phyloP scores from a whole-genome alignment of 2,329 filamentous ascomycete species.

The Cladosporium sp. region DNA sequence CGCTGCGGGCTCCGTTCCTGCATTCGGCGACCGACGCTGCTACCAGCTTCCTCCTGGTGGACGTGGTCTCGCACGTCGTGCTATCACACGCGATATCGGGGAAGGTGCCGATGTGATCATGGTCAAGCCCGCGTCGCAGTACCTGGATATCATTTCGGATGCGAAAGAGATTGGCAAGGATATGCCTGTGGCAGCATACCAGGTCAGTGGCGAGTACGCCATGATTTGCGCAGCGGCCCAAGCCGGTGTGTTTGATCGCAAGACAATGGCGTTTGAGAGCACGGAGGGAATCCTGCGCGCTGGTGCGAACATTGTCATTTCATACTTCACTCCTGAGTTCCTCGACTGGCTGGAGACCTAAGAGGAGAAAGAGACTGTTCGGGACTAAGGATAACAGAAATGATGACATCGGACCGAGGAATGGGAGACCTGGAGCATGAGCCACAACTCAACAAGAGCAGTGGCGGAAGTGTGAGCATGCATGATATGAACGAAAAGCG shows the following conservation, averaged over 20 bases:
- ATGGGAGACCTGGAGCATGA: no score
- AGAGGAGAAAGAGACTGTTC: not conserved
- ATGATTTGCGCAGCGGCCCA: conserved; percentile 97
- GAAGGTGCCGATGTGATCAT: conserved; percentile 98
- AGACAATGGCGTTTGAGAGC: conserved; percentile 89
- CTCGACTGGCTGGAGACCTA: conserved; percentile 55
- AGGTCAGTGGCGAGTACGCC: conserved; percentile 93
- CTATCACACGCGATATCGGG: conserved; percentile 81
- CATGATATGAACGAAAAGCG: no score
- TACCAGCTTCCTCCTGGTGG: conserved; percentile 95
- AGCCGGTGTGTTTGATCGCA: conserved; percentile 92
- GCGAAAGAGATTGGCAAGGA: conserved; percentile 92
- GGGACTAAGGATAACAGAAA: not conserved
- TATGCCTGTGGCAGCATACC: conserved; percentile 90
- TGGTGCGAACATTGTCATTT: conserved; percentile 87
- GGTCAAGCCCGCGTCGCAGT: conserved; percentile 96
- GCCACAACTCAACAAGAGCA: no score
- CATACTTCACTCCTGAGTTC: conserved; percentile 85
- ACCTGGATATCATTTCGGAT: conserved; percentile 95
- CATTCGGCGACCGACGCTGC: conserved; percentile 91
- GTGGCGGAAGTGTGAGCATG: no score
- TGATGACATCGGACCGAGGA: no score
- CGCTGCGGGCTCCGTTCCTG: conserved; percentile 83
- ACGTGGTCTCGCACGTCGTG: conserved; percentile 82
- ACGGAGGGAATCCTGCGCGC: conserved; percentile 90